phyloP scores from a whole-genome alignment of 78 protist species.

The Dictyostelium citrinum region DNA sequence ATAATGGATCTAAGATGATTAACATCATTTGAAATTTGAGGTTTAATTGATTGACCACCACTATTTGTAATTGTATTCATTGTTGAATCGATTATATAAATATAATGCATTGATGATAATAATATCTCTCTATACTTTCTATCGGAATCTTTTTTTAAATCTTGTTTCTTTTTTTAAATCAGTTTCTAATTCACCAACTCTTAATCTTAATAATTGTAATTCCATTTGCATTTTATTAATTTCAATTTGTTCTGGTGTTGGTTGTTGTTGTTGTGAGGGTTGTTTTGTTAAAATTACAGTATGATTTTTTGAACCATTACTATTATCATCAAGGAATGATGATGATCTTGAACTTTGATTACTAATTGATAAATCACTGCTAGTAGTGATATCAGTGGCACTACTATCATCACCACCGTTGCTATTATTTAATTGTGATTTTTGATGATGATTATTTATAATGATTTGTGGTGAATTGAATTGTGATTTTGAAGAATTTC shows the following conservation, averaged over 20 bases:
- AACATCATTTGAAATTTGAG: constrained; percentile 20
- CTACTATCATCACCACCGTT: background rate
- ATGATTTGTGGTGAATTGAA: background rate
- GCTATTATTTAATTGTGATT: background rate
- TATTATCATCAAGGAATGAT: background rate
- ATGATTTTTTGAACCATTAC: background rate
- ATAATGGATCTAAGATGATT: constrained; percentile 36
- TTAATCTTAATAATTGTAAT: background rate
- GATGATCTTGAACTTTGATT: constrained; percentile 18
- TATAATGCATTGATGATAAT: constrained; percentile 67
- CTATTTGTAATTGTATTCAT: constrained; percentile 8
- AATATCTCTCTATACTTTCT: constrained; percentile 56
- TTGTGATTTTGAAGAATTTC: background rate
- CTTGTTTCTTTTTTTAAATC: background rate
- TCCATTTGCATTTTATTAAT: constrained; percentile 2
- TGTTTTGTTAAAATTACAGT: background rate
- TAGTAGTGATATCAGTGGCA: background rate
- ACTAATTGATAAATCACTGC: background rate
- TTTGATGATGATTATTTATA: background rate
- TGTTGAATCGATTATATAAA: constrained; percentile 47
- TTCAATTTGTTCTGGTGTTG: background rate
- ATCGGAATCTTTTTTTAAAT: constrained; percentile 10
- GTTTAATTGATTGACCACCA: constrained; percentile 17
- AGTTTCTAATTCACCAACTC: constrained; percentile 31
- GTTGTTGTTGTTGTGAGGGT: background rate